These are phyloP conservation scores for Aspergillus amoenus DNA, from an alignment of 2,329 filamentous ascomycete genomes.

Conservation along the genomic window DNA sequence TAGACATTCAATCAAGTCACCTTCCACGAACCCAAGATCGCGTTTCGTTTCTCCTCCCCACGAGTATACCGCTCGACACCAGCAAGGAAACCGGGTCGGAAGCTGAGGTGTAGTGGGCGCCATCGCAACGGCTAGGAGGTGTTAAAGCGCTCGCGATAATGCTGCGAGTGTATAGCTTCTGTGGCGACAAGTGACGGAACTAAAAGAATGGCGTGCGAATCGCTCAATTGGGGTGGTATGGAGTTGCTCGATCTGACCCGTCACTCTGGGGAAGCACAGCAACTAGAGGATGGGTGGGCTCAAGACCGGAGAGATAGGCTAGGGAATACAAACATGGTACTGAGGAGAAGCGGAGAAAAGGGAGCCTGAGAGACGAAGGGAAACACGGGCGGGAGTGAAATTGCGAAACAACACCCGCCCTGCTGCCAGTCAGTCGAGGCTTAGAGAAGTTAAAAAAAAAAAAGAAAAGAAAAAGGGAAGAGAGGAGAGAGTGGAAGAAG, in stretches of 20 bases:
- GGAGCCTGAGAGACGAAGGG: neutral
- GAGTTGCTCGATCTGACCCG: neutral
- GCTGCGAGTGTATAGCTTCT: neutral
- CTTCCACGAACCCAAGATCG: conserved; percentile 95
- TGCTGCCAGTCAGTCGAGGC: neutral
- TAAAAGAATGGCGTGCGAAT: neutral
- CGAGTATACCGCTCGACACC: conserved; percentile 87
- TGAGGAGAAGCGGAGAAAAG: conserved; percentile 1
- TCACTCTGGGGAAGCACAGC: conserved; percentile 4
- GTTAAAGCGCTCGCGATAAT: conserved; percentile 4
- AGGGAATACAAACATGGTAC: conserved; percentile 16
- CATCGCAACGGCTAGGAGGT: conserved; percentile 36
- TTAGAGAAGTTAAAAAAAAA: neutral
- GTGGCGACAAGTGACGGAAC: neutral
- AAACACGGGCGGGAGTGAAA: conserved; percentile 6
- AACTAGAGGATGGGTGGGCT: conserved; percentile 6
- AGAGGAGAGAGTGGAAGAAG: conserved; percentile 15
- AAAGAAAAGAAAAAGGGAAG: conserved; percentile 14
- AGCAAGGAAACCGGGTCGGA: conserved; percentile 81
- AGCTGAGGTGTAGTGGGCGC: conserved; percentile 51
- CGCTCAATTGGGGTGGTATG: conserved; percentile 2
- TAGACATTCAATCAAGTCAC: conserved; percentile 94
- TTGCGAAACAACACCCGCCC: conserved; percentile 7
- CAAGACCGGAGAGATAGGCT: conserved; percentile 7
- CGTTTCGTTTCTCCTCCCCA: conserved; percentile 95